Evolutionary conservation across 2,329 filamentous ascomycete species (phyloP), one percentile per base, ranked within the genome.

Genomic region (Aspergillus ibericus): DNA sequence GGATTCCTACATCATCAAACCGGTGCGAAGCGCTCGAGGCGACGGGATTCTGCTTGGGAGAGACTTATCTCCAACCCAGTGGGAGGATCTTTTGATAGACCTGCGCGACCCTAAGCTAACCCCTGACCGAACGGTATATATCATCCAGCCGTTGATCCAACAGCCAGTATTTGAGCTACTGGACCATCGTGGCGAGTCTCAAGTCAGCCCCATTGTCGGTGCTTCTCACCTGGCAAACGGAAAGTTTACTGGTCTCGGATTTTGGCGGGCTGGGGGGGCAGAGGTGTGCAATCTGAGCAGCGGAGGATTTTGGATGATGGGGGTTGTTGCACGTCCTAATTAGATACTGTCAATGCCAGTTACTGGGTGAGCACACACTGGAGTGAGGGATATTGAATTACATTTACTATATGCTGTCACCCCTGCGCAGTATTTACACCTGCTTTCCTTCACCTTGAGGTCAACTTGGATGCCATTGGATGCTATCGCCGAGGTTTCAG

Each of bases 1-100:
- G 35, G 55, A 69, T 16, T 55, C 61, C 1, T 72, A 65, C 38
- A 66, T 70, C 16, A 50, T 71, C 2, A 71, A 71, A 32, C 66
- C 69, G 1, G 50, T 53, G n/a, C 58, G 55, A 3, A 44, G 50
- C 8, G 55, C 54, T n/a, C 51, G 47, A 8, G 58, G 58, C 18
- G 36, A 46, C 10, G 58, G 55, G 1, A 50, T 57, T 12, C 34
- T 57, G 8, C 47, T 58, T 6, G 55, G 58, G 1, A 29, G 35
- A 2, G 58, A 55, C 12, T 8, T 60, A 5, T 35, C 49, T 15
- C 16, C 27, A 3, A n/a, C 32, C 12, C 49, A 60, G 13, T 60
- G 58, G 55, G 20, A 49, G 13, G 29, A 10, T n/a, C 42, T 53
- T n/a, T 20, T 60, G 25, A 10, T 49, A 1, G n/a, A 36, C 10